Evolutionary conservation across 2,329 filamentous ascomycete species (phyloP).

Genomic region (Mollisiaceae sp.): DNA sequence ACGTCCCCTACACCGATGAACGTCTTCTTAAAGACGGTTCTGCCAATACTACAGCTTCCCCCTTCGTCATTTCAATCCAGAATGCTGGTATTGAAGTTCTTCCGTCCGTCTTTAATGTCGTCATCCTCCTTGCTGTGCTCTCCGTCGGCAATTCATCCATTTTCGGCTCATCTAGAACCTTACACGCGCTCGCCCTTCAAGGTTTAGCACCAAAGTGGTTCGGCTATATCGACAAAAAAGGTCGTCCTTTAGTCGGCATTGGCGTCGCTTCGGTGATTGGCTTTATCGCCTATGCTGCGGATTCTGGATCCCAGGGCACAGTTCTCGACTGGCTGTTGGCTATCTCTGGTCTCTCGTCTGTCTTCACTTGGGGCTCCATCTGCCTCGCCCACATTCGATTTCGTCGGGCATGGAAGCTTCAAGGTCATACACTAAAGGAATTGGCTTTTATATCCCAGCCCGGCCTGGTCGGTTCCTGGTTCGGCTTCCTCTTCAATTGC

Average conservation of each 20-base stretch:
- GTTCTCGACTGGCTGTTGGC: constrained; percentile 83
- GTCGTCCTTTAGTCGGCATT: constrained; percentile 79
- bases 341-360: constrained; percentile 72
- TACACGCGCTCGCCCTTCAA: constrained; percentile 88
- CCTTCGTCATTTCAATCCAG: constrained; percentile 91
- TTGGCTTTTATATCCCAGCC: constrained; percentile 82
- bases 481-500: constrained; percentile 77
- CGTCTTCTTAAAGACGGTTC: constrained; percentile 63
- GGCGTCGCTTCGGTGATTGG: constrained; percentile 69
- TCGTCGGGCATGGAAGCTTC: constrained; percentile 74
- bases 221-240: constrained; percentile 81
- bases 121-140: constrained; percentile 88
- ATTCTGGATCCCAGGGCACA: constrained; percentile 55
- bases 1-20: constrained; percentile 75
- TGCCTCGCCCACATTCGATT: constrained; percentile 94
- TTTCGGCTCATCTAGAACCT: constrained; percentile 88
- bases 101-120: constrained; percentile 91
- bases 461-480: constrained; percentile 78
- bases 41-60: constrained; percentile 77
- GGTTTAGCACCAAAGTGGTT: constrained; percentile 79
- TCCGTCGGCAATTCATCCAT: constrained; percentile 92
- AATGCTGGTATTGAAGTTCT: constrained; percentile 82
- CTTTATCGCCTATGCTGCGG: constrained; percentile 78
- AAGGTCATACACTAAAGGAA: constrained; percentile 74
- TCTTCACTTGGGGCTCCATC: constrained; percentile 85